A percentile compares a stretch with the other conserved stretches of the same genome.
Evolutionary conservation across 768 basidiomycete genomes (phyloP).

Genomic region (Tricholoma furcatifolium): DNA sequence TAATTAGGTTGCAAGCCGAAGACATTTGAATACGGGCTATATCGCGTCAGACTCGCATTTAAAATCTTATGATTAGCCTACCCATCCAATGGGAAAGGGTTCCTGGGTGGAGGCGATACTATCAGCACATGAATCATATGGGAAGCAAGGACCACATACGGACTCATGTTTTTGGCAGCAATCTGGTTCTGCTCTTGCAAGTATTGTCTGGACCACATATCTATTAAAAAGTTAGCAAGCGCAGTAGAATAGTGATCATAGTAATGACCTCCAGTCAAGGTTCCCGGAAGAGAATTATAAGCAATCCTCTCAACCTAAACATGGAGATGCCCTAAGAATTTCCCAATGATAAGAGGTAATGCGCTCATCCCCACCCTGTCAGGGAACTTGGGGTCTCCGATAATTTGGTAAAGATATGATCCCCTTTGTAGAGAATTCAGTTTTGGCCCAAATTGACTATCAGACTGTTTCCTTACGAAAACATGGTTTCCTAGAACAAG

Average conservation of each 20-base stretch:
- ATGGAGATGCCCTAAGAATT: too few species aligned
- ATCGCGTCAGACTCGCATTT: conserved; percentile 2
- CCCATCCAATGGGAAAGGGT: conserved; percentile 55
- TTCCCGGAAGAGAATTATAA: conserved; percentile 49
- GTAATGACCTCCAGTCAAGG: conserved; percentile 40
- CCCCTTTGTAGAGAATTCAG: conserved; percentile 31
- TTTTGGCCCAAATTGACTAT: not conserved
- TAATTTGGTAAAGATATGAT: conserved; percentile 55
- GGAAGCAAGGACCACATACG: conserved; percentile 25
- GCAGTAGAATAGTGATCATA: conserved; percentile 18
- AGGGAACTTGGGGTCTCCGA: conserved; percentile 37
- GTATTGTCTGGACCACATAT: conserved; percentile 61
- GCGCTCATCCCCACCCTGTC: conserved; percentile 17
- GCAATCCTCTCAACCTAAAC: conserved; percentile 42
- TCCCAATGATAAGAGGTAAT: not conserved
- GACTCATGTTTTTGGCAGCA: conserved; percentile 53
- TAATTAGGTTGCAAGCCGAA: conserved; percentile 49
- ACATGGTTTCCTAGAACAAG: conserved; percentile 51
- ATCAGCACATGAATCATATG: not conserved
- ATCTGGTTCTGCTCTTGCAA: conserved; percentile 61
- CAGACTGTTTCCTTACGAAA: conserved; percentile 38
- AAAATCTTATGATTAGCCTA: conserved; percentile 27
- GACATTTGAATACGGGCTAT: conserved; percentile 43
- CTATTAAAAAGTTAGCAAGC: conserved; percentile 21
- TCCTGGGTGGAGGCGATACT: conserved; percentile 24